Evolutionary conservation across 1,284 basidiomycete genomes (phyloP).

Genomic region (Ustilago esculenta): DNA sequence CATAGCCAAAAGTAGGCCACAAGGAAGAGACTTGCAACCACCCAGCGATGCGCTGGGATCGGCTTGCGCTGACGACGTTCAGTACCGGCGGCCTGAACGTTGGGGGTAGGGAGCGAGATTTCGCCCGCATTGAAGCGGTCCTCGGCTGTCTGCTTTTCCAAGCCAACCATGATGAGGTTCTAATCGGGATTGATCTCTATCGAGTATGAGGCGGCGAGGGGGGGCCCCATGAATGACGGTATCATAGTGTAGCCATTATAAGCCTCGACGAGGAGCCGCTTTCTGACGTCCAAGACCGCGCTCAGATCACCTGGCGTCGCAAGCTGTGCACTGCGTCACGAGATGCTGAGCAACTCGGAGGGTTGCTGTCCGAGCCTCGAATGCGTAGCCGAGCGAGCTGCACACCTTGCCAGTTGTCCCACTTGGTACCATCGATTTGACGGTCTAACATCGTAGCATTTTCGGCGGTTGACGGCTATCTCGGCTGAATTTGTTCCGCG

Average conservation of each 20-base stretch:
- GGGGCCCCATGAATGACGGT: too few species aligned
- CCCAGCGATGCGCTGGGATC: constrained; percentile 22
- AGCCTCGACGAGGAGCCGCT: too few species aligned
- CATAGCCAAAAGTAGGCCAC: constrained; percentile 20
- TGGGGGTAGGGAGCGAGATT: constrained; percentile 16
- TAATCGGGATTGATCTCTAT: neutral
- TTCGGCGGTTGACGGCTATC: too few species aligned
- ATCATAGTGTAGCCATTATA: too few species aligned
- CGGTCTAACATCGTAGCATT: too few species aligned
- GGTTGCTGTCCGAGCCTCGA: constrained; percentile 10
- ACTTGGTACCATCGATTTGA: too few species aligned
- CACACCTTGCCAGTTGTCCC: neutral
- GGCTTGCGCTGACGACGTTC: constrained; percentile 17
- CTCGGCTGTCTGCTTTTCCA: constrained; percentile 24
- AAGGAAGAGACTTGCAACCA: constrained; percentile 5
- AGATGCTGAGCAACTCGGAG: constrained; percentile 18
- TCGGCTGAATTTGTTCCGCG: too few species aligned
- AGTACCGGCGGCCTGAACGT: constrained; percentile 3
- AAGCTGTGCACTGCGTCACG: neutral
- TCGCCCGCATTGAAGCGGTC: constrained; percentile 36
- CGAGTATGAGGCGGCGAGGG: neutral
- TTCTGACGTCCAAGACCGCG: neutral
- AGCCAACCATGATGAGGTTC: constrained; percentile 11
- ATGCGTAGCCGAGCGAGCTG: constrained; percentile 1
- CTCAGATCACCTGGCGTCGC: constrained; percentile 1